Evolutionary conservation across 73 alveolate genomes (phyloP).

Genomic region (Chromera velia): DNA sequence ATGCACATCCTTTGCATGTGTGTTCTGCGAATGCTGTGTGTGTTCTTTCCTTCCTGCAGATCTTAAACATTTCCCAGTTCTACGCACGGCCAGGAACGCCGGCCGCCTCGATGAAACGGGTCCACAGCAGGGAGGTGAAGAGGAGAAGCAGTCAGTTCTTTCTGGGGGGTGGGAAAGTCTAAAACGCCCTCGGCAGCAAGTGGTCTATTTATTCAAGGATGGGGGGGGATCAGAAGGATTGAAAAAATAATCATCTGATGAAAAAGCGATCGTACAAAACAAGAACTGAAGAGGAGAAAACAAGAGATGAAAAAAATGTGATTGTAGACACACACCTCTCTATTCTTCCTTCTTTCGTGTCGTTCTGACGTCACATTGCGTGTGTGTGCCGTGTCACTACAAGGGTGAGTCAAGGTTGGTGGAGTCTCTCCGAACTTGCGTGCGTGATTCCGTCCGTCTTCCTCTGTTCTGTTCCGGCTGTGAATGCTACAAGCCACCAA

Average conservation of each 20-base stretch:
- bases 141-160: constrained; percentile 10
- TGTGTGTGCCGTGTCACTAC: too few species aligned
- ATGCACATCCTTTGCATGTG: neutral
- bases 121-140: constrained; percentile 77
- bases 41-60: too few species aligned
- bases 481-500: neutral
- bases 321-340: too few species aligned
- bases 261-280: too few species aligned
- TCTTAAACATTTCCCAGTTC: constrained; percentile 80
- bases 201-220: neutral
- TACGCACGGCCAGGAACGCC: constrained; percentile 89
- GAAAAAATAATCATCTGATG: neutral
- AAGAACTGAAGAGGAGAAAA: too few species aligned
- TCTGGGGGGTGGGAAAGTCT: neutral
- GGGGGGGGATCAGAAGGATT: neutral
- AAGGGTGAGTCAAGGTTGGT: too few species aligned
- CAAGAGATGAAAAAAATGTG: too few species aligned
- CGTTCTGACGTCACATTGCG: too few species aligned
- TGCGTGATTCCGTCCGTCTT: neutral
- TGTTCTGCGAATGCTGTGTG: too few species aligned
- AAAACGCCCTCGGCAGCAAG: neutral
- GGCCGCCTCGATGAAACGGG: constrained; percentile 84
- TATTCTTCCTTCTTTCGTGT: too few species aligned
- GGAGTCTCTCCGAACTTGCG: too few species aligned
- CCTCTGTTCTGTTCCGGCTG: neutral